Percentiles rank a stretch among this genome's conserved stretches.
Evolutionary conservation across 805 yeast genomes (phyloP).

Genomic region (Zygoascus ofunaensis): DNA sequence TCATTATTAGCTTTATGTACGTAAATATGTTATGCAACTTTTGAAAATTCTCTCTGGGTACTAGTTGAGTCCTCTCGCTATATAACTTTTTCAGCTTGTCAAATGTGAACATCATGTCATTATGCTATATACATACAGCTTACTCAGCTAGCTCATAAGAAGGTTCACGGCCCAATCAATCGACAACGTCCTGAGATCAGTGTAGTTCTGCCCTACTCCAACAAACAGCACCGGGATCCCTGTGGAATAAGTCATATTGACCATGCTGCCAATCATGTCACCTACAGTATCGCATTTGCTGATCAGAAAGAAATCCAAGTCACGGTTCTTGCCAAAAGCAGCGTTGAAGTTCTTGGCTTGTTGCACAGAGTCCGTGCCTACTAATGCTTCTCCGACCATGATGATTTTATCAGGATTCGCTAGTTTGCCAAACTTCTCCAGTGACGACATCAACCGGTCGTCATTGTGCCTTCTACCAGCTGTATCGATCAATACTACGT

Average conservation of each 20-base stretch:
- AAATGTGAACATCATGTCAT: too few relatives aligned
- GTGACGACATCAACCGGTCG: constrained; percentile 87
- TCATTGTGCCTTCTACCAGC: constrained; percentile 98
- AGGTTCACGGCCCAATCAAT: constrained; percentile 88
- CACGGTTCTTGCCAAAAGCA: constrained; percentile 79
- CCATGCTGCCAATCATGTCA: constrained; percentile 91
- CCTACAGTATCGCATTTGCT: constrained; percentile 98
- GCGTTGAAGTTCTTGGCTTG: constrained; percentile 89
- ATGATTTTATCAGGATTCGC: constrained; percentile 94
- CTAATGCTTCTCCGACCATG: constrained; percentile 98
- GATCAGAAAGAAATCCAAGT: constrained; percentile 81
- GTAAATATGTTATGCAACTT: too few relatives aligned
- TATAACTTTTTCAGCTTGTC: constrained; percentile 56
- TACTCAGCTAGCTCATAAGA: constrained; percentile 52
- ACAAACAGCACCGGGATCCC: constrained; percentile 91
- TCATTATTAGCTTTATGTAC: too few relatives aligned
- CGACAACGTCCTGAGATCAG: constrained; percentile 82
- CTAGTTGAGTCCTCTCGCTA: constrained; percentile 59
- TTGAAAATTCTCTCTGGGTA: too few relatives aligned
- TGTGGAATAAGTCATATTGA: constrained; percentile 94
- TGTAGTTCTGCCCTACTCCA: constrained; percentile 95
- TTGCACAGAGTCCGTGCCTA: constrained; percentile 93
- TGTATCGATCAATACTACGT: constrained; percentile 87
- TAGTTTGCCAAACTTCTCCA: constrained; percentile 88
- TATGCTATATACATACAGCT: constrained; percentile 72